Evolutionary conservation across 139 green algal species (phyloP), one percentile per base, ranked within the genome.

Genomic region (Ettlia oleoabundans): DNA sequence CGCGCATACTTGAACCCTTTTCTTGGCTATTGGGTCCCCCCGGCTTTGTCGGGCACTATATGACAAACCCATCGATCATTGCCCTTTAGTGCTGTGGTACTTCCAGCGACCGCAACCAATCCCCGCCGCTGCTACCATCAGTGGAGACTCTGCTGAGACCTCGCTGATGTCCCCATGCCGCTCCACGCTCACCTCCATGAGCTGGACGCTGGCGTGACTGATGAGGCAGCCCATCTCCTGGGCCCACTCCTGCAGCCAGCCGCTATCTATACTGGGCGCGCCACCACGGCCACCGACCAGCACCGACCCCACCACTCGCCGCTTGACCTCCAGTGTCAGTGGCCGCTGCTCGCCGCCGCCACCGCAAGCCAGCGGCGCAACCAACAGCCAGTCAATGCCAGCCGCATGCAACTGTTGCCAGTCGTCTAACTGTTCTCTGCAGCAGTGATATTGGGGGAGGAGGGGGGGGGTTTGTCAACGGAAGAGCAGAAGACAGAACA

Each of bases 201-300:
- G 58, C 33, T n/a, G 35, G 21, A 86, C 37, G 15, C 37, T 71
- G 7, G 82, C 62, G 18, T 86, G 74, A 2, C 32, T 51, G 32
- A 86, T 69, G 43, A 52, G 37, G 6, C 76, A 3, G 9, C 58
- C 47, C 69, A 86, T 76, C 47, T 86, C 82, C 3, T 18, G 38
- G 5, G 40, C 47, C 82, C 82, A 86, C 26, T 71, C 43, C 43
- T 43, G 24, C 62, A 86, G 47, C 82, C 82, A 86, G 22, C 7
- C 43, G 0, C 33, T 51, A 41, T 84, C 70, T 53, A 86, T 21
- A 1, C 30, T 40, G 0, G 82, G 82, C 19, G 19, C 10, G 0
- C 3, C 24, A 2, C 82, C 72, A 32, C 38, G 61, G 13, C 75
- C 82, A 3, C 26, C 63, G 26, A 78, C 62, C 2, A 86, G 42